Evolutionary conservation across 371 early-diverging fungal genomes (phyloP), one percentile per base, ranked within the genome.

Genomic region (Basidiobolus meristosporus): DNA sequence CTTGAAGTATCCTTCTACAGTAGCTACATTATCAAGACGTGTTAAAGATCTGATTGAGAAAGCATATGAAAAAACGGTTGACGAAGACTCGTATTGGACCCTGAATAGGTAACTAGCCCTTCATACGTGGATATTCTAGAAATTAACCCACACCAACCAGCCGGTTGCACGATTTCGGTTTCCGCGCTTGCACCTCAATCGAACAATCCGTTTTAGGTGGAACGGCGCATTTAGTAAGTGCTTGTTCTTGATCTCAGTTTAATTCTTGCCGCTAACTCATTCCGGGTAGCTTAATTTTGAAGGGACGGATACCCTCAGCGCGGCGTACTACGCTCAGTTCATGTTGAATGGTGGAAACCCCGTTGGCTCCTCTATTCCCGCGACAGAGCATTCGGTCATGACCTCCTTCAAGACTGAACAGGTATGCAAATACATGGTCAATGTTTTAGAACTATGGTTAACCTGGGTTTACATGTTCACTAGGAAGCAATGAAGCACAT

Each of bases 331-430:
- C 50, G 79, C 68, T 4, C 85, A 87, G 46, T 70, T 59, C 38
- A 39, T 64, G 15, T 65, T 82, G 29, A 87, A 87, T 39, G 50
- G 50, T 20, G 82, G 84, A 1, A 52, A 59, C 7, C 71, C 83
- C 0, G 66, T 83, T 7, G 88, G 57, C 0, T 59, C 57, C 2
- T 78, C 82, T 20, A 73, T 87, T 39, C 88, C 88, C 0, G 84
- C 88, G 0, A 87, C 84, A 2, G 88, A 87, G 45, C 88, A 87
- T 47, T 87, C 88, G 12, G 73, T 87, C 37, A 85, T 87, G 88
- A 85, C 73, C 0, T 52, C 83, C 9, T 68, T 58, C 50, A 36
- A 36, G 17, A 65, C 66, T 29, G 87, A 86, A 50, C 57, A 50
- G 15, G 63, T 62, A 50, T 17, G 41, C 30, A 17, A 36, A 15